Base-by-base conservation (phyloP, 352 stramenopile species). In the Phytophthora quininea region DNA sequence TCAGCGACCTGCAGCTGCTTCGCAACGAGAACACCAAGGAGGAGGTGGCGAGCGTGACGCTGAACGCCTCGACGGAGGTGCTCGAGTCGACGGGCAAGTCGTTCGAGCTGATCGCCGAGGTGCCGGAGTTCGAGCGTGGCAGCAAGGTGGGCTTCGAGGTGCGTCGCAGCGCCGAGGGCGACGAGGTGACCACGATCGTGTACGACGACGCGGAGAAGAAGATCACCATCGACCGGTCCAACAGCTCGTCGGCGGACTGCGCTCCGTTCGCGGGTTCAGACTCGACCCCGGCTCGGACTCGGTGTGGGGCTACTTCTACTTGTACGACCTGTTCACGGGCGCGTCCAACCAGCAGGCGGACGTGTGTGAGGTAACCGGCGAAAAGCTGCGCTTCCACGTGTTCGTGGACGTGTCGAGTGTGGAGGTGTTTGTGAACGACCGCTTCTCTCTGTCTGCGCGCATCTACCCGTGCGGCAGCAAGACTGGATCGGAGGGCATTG, bases 391-490 rank as follows among this genome's bases (percentile, higher is more conserved):
- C 56, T 85, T 89, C 68, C 75, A 69, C 67, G 53, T 89, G 49
- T 89, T 84, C 61, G 80, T 89, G 38, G 80, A 89, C 47, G 80
- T 89, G 42, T 87, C 80, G 38, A 75, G 72, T 5, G 73, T 89
- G 27, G 80, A 89, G 50, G 80, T 89, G 58, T 89, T 89, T 46
- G 76, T 89, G 59, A 89, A 89, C 73, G 69, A 77, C 71, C 77
- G 80, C 69, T 86, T 89, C 57, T 69, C 75, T 45, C 70, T 89
- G 43, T 89, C 80, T 38, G 74, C 78, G 58, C 80, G 80, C 45
- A 82, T 89, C 45, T 89, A 89, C 69, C 80, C 80, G 42, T 89
- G 80, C 62, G 77, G n/a, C n/a, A n/a, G n/a, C n/a, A n/a, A 74
- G 43, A 72, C 69, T 14, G 54, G 55, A 33, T 86, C 80, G 27